Evolutionary conservation across 2,329 filamentous ascomycete species (phyloP).

Genomic region (Mariannaea elegans): DNA sequence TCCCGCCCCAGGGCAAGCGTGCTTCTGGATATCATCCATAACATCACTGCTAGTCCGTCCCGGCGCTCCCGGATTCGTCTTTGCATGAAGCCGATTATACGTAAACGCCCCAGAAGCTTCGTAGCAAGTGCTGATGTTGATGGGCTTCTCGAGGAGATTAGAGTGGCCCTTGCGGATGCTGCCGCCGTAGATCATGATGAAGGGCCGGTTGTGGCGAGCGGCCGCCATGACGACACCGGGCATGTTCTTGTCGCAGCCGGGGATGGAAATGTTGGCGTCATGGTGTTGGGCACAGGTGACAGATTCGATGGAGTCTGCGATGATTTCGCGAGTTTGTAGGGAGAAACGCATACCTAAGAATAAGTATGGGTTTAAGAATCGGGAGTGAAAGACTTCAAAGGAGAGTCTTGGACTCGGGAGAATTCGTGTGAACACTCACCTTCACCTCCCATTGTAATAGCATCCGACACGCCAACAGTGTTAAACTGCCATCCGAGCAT

Average conservation of each 20-base stretch:
- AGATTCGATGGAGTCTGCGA: slow-evolving; percentile 93
- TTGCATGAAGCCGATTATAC: slow-evolving; percentile 80
- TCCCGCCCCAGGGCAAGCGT: slow-evolving; percentile 72
- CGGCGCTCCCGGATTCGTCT: slow-evolving; percentile 66
- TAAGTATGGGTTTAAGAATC: neutral
- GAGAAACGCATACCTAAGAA: slow-evolving; percentile 89
- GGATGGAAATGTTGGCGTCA: slow-evolving; percentile 92
- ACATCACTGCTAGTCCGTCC: slow-evolving; percentile 79
- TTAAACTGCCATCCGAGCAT: slow-evolving; percentile 98
- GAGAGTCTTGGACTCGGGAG: neutral
- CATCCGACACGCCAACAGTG: slow-evolving; percentile 87
- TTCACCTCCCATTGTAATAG: slow-evolving; percentile 94
- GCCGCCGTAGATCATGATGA: slow-evolving; percentile 95
- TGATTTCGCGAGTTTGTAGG: slow-evolving; percentile 88
- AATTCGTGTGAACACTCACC: slow-evolving; percentile 57
- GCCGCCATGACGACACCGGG: slow-evolving; percentile 91
- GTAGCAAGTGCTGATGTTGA: slow-evolving; percentile 91
- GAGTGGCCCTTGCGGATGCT: slow-evolving; percentile 91
- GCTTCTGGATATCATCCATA: slow-evolving; percentile 80
- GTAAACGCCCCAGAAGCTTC: slow-evolving; percentile 85
- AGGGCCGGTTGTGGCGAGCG: slow-evolving; percentile 89
- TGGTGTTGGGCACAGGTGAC: slow-evolving; percentile 92
- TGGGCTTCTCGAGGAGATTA: slow-evolving; percentile 74
- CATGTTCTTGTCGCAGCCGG: slow-evolving; percentile 98
- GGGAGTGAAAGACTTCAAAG: neutral